These are phyloP conservation scores for Dioszegia aurantiaca DNA, from an alignment of 768 basidiomycete species.

Conservation along the genomic window DNA sequence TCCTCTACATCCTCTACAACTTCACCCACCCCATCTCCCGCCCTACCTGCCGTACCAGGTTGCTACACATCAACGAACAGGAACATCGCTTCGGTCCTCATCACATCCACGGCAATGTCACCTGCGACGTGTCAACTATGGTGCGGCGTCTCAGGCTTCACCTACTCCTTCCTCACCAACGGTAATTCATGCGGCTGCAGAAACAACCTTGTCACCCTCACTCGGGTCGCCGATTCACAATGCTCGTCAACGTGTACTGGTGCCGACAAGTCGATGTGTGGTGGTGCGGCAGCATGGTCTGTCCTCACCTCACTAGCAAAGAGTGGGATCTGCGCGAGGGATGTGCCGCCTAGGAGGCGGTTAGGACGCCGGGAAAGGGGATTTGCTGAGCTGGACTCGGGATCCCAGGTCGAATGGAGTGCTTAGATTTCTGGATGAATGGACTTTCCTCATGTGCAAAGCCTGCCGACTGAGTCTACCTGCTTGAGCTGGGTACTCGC, in stretches of 20 bases:
- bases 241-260: constrained; percentile 4
- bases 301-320: background rate
- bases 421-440: too few relatives aligned
- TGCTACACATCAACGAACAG: constrained; percentile 23
- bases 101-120: constrained; percentile 29
- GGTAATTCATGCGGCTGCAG: constrained; percentile 38
- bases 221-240: background rate
- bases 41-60: constrained; percentile 13
- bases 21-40: background rate
- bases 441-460: too few relatives aligned
- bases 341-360: background rate
- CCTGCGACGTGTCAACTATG: constrained; percentile 34
- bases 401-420: too few relatives aligned
- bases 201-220: constrained; percentile 1
- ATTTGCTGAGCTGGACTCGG: constrained; percentile 1
- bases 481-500: too few relatives aligned
- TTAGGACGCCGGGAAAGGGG: background rate
- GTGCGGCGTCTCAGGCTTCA: constrained; percentile 35
- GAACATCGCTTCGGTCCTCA: constrained; percentile 16
- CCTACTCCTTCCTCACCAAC: constrained; percentile 26
- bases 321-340: constrained; percentile 5
- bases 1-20: background rate
- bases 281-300: background rate
- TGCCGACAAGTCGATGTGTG: constrained; percentile 5
- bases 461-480: too few relatives aligned